Conservation (phyloP, 2,329 filamentous ascomycete species). For the Cladophialophora carrionii region DNA sequence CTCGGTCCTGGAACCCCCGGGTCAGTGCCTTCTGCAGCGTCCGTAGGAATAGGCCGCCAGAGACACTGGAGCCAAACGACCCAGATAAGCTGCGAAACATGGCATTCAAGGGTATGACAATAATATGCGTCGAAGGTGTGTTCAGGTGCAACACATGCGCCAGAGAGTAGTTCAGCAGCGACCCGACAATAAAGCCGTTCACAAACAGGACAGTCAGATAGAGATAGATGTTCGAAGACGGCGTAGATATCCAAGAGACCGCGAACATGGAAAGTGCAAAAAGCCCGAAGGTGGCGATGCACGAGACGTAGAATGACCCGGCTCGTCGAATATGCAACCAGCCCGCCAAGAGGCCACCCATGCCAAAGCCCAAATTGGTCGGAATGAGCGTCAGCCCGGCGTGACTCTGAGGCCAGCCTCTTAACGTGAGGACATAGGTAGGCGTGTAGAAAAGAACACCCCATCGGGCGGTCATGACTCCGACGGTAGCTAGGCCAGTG, state of each 20-base stretch:
- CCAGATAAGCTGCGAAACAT: constrained; percentile 83
- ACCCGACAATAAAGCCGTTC: constrained; percentile 74
- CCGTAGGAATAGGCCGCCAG: constrained; percentile 73
- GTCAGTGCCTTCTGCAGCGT: constrained; percentile 60
- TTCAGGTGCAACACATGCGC: constrained; percentile 78
- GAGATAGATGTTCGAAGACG: constrained; percentile 57
- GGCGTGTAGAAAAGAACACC: constrained; percentile 78
- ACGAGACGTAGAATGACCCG: constrained; percentile 72
- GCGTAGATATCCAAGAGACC: constrained; percentile 61
- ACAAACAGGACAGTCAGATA: constrained; percentile 57
- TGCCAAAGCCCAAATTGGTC: constrained; percentile 77
- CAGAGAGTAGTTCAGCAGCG: constrained; percentile 76
- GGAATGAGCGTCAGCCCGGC: constrained; percentile 78
- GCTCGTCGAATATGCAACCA: constrained; percentile 73
- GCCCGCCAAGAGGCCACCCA: constrained; percentile 73
- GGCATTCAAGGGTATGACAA: constrained; percentile 73
- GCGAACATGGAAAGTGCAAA: constrained; percentile 65
- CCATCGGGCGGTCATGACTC: constrained; percentile 82
- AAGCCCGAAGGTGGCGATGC: constrained; percentile 61
- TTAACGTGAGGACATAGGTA: constrained; percentile 76
- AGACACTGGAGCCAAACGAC: constrained; percentile 77
- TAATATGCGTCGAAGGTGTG: constrained; percentile 67
- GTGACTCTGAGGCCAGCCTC: constrained; percentile 68
- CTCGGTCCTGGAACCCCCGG: constrained; percentile 58
- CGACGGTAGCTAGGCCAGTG: constrained; percentile 73